Base-by-base conservation (phyloP, 2,329 filamentous ascomycete genomes). In the Trichoderma lentiforme region DNA sequence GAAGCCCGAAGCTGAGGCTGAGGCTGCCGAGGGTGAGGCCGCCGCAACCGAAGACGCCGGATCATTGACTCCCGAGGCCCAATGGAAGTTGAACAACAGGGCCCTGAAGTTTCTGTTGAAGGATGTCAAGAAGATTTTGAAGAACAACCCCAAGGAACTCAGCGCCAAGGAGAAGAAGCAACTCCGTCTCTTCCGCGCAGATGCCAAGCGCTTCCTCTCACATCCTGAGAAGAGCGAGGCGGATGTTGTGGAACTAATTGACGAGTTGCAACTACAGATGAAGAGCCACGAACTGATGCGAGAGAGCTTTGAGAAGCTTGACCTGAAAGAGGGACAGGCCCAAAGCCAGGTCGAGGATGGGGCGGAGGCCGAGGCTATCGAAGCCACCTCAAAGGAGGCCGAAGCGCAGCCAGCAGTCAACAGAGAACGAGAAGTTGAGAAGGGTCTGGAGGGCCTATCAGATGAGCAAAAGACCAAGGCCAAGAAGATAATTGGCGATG, bases 91-190 rank as follows among this genome's bases (percentile, higher is more conserved):
- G 43, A 78, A 78, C 73, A 77, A 76, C 65, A 73, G 72, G 18
- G 75, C 75, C 9, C 69, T 80, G 26, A 77, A 77, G 28, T 76
- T 74, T 30, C 77, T 82, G 15, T 76, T 80, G 61, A 78, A 77
- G 51, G 76, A 76, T n/a, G 79, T 80, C 32, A 79, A 78, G 74
- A 78, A 77, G 58, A 78, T 82, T 14, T 73, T 82, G 6, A 77
- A 80, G 71, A 83, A 85, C 11, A 85, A 87, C 72, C 83, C 85
- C 73, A 77, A 77, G 53, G 78, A 85, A 30, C 83, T 94, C 39
- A 87, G 87, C 36, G 92, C 89, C 69, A 92, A 91, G 79, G 89
- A 91, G 79, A 96, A 95, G 85, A 89, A 91, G 78, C 87, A 91
- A 69, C 86, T 97, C 69, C 92, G 94, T 65, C 83, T 86, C n/a